Percentiles rank a stretch among this genome's conserved stretches.
These are phyloP conservation scores for Pseudotsuga menziesii DNA, from an alignment of 75 land plant genomes.

Conservation along the genomic window DNA sequence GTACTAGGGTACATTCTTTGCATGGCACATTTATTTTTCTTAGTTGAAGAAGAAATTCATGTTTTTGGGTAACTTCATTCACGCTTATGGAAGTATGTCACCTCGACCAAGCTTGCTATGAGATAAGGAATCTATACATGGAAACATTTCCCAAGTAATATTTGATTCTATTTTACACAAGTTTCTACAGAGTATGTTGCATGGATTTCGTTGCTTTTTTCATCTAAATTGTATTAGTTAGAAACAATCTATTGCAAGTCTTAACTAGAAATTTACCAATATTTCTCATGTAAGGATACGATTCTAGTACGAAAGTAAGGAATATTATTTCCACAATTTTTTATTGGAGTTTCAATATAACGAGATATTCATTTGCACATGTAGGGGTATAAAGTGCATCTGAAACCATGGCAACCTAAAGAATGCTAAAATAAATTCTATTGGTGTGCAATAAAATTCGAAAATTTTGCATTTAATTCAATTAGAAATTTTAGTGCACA, in stretches of 20 bases:
- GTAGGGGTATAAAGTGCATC: background rate
- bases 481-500: background rate
- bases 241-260: background rate
- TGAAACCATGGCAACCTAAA: background rate
- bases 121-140: constrained; percentile 95
- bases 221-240: background rate
- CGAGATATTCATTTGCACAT: background rate
- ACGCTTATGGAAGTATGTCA: constrained; percentile 91
- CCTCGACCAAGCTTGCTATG: constrained; percentile 76
- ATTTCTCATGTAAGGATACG: background rate
- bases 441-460: too few species aligned
- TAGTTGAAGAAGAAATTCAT: background rate
- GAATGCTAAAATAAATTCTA: too few species aligned
- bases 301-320: background rate
- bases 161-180: background rate
- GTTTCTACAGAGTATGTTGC: background rate
- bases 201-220: background rate
- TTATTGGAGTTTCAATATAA: background rate
- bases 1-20: background rate
- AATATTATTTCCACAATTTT: background rate
- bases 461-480: too few species aligned
- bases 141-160: constrained; percentile 88
- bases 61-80: background rate
- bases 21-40: constrained; percentile 1
- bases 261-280: background rate